phyloP scores from a whole-genome alignment of 2,329 filamentous ascomycete species.

The Colletotrichum acutatum region DNA sequence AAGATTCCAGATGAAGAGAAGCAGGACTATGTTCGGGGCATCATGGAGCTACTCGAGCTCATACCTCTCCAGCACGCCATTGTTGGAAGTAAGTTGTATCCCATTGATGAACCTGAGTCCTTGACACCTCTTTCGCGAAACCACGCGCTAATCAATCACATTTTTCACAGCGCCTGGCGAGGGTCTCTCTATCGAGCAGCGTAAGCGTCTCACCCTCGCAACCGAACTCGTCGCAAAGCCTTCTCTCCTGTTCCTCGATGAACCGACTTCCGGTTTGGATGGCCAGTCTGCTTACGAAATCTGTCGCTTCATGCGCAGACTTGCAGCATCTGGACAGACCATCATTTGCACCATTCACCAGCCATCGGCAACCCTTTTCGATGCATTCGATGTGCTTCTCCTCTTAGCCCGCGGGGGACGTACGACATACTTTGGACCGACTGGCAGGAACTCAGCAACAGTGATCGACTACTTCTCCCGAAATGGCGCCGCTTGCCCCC shows the following conservation, averaged over 20 bases:
- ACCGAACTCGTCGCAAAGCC: conserved; percentile 77
- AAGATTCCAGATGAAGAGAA: conserved; percentile 68
- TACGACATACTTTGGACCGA: conserved; percentile 76
- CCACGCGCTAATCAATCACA: neutral
- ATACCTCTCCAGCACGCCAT: conserved; percentile 73
- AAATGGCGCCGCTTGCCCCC: conserved; percentile 56
- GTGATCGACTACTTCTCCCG: conserved; percentile 69
- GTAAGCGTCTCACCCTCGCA: conserved; percentile 75
- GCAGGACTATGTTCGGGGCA: conserved; percentile 72
- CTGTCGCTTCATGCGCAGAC: conserved; percentile 53
- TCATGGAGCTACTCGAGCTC: conserved; percentile 74
- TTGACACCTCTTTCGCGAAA: neutral
- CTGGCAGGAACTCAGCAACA: conserved; percentile 67
- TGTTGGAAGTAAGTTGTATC: conserved; percentile 46
- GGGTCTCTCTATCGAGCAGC: conserved; percentile 61
- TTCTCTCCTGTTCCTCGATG: conserved; percentile 73
- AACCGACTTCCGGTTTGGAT: conserved; percentile 66
- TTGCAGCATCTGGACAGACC: conserved; percentile 71
- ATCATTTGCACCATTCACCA: conserved; percentile 63
- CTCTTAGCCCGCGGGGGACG: conserved; percentile 72
- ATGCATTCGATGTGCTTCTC: conserved; percentile 68
- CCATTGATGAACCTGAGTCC: neutral
- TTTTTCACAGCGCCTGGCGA: conserved; percentile 48
- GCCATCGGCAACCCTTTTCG: conserved; percentile 62
- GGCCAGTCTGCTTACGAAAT: conserved; percentile 48